Conservation (phyloP, 2,329 filamentous ascomycete species). For the Colletotrichum lupini region DNA sequence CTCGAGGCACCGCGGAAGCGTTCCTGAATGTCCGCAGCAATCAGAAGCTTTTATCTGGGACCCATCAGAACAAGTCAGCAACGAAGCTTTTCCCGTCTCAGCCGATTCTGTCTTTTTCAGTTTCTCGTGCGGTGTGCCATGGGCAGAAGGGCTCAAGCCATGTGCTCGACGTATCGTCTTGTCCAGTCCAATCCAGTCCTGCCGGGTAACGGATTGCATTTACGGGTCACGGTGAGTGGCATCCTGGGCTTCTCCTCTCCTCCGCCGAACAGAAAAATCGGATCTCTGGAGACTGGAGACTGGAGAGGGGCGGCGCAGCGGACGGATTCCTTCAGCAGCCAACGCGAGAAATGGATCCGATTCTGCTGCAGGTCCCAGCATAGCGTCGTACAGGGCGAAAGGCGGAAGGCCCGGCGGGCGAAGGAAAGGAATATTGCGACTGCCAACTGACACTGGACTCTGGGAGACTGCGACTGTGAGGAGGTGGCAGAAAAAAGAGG, state of each 20-base stretch:
- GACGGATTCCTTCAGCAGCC: slow-evolving; percentile 32
- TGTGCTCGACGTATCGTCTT: neutral
- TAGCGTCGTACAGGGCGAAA: slow-evolving; percentile 29
- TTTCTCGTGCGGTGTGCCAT: neutral
- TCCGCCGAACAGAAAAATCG: slow-evolving; percentile 20
- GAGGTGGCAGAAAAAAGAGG: neutral
- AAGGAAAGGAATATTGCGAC: neutral
- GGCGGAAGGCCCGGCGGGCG: slow-evolving; percentile 21
- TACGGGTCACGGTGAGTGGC: neutral
- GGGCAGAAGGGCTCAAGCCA: neutral
- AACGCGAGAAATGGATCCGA: slow-evolving; percentile 28
- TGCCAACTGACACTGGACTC: neutral
- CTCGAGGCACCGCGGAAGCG: slow-evolving; percentile 32
- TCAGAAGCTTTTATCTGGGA: slow-evolving; percentile 25
- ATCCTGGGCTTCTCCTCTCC: slow-evolving; percentile 1
- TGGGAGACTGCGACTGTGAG: neutral
- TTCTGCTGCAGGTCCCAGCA: slow-evolving; percentile 33
- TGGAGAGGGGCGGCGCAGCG: slow-evolving; percentile 25
- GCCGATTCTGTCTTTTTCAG: neutral
- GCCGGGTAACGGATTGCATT: neutral
- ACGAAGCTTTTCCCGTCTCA: slow-evolving; percentile 26
- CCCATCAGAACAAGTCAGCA: slow-evolving; percentile 32
- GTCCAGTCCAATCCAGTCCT: slow-evolving; percentile 1
- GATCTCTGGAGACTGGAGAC: slow-evolving; percentile 13
- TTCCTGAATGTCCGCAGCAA: slow-evolving; percentile 32